Conservation (phyloP, 2,329 filamentous ascomycete species). For the Chrysosphaeria jannelii region DNA sequence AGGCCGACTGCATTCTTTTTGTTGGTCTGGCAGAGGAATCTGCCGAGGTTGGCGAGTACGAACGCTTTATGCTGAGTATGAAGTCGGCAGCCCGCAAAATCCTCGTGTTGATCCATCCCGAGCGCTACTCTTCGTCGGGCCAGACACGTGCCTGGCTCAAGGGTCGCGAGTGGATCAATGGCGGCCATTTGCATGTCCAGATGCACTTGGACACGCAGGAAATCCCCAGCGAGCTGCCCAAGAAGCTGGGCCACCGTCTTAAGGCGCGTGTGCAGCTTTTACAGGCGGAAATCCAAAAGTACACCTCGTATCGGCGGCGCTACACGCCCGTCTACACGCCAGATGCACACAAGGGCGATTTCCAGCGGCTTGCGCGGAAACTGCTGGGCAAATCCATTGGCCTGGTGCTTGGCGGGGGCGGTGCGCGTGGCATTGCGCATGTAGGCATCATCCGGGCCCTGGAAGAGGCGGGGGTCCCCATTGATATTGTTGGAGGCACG, state of each 20-base stretch:
- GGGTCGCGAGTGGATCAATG: slow-evolving; percentile 93
- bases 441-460: slow-evolving; percentile 83
- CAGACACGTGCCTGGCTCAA: slow-evolving; percentile 69
- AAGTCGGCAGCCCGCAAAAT: slow-evolving; percentile 92
- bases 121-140: slow-evolving; percentile 62
- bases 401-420: slow-evolving; percentile 75
- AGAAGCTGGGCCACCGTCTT: slow-evolving; percentile 55
- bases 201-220: slow-evolving; percentile 61
- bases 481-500: slow-evolving; percentile 83
- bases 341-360: slow-evolving; percentile 87
- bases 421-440: slow-evolving; percentile 72
- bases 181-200: slow-evolving; percentile 88
- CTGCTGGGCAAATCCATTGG: slow-evolving; percentile 87
- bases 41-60: slow-evolving; percentile 78
- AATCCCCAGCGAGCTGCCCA: slow-evolving; percentile 45
- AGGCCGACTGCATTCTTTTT: slow-evolving; percentile 84
- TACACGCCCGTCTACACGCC: slow-evolving; percentile 73
- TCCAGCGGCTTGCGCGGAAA: slow-evolving; percentile 68
- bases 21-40: slow-evolving; percentile 78
- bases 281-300: slow-evolving; percentile 94
- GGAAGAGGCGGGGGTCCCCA: slow-evolving; percentile 86
- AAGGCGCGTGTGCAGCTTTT: slow-evolving; percentile 84
- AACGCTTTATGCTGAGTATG: slow-evolving; percentile 83
- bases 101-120: slow-evolving; percentile 63
- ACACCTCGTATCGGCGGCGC: slow-evolving; percentile 74